Conservation (phyloP, 805 yeast species). For the Kuraishia borneana region DNA sequence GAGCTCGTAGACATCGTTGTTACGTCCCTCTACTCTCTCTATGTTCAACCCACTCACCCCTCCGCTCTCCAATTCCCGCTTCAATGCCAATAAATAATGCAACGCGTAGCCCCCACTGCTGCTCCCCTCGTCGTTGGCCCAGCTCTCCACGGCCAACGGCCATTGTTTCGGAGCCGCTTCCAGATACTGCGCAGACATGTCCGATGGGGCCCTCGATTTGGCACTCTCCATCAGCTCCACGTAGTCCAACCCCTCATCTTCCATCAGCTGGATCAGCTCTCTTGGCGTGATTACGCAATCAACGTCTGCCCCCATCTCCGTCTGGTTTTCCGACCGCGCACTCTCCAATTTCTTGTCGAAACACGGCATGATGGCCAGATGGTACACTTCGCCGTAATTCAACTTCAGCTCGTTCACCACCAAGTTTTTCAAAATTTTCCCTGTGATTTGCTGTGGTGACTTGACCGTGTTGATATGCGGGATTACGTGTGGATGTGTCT, state of each 20-base stretch:
- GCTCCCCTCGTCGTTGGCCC: conserved; percentile 72
- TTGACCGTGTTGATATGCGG: conserved; percentile 63
- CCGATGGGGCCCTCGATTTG: conserved; percentile 4
- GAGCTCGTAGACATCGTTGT: conserved; percentile 66
- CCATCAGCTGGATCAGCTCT: conserved; percentile 67
- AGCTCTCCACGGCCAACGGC: conserved; percentile 49
- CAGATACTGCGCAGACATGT: conserved; percentile 11
- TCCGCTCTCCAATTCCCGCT: conserved; percentile 10
- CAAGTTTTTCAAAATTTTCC: conserved; percentile 54
- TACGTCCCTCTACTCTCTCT: conserved; percentile 48
- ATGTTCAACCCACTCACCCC: conserved; percentile 14
- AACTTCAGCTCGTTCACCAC: conserved; percentile 22
- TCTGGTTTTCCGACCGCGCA: conserved; percentile 58
- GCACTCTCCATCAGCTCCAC: conserved; percentile 11
- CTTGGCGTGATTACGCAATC: conserved; percentile 92
- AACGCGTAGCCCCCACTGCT: conserved; percentile 85
- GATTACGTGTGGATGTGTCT: conserved; percentile 81
- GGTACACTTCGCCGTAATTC: conserved; percentile 39
- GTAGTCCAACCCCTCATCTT: conserved; percentile 35
- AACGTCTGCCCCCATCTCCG: conserved; percentile 28
- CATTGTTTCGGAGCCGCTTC: conserved; percentile 56
- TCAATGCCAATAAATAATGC: conserved; percentile 42
- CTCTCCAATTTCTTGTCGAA: conserved; percentile 95
- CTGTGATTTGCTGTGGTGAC: conserved; percentile 92
- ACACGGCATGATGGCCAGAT: conserved; percentile 89